A percentile compares a stretch with the other conserved stretches of the same genome.
phyloP scores from a whole-genome alignment of 2,329 filamentous ascomycete species.

The Fusarium transvaalense region DNA sequence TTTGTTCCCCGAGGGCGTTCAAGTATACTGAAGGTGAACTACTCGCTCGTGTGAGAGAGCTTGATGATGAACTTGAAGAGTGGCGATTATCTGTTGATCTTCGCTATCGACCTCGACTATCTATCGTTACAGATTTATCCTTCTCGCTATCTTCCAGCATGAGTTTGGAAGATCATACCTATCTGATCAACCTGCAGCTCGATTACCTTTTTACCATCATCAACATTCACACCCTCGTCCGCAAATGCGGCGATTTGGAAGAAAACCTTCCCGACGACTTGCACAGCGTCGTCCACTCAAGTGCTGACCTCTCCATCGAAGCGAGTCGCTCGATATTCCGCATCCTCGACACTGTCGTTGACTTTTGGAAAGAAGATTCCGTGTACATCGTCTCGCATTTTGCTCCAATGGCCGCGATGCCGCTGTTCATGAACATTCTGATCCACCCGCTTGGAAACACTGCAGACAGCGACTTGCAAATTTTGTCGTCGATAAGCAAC shows the following conservation, averaged over 20 bases:
- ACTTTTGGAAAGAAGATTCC: conserved; percentile 38
- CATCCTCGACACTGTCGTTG: conserved; percentile 31
- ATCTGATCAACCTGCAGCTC: conserved; percentile 33
- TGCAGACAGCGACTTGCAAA: conserved; percentile 32
- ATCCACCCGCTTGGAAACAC: conserved; percentile 36
- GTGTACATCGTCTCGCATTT: conserved; percentile 37
- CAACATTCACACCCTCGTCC: conserved; percentile 36
- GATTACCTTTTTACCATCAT: conserved; percentile 40
- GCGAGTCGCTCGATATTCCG: conserved; percentile 37
- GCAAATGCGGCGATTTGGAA: conserved; percentile 36
- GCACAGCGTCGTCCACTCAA: conserved; percentile 33
- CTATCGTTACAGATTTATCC: conserved; percentile 21
- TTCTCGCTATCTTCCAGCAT: conserved; percentile 11
- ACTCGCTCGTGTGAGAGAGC: conserved; percentile 44
- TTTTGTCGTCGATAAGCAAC: conserved; percentile 35
- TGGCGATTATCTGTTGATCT: conserved; percentile 48
- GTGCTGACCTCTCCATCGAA: conserved; percentile 37
- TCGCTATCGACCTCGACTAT: conserved; percentile 32
- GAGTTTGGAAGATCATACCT: conserved; percentile 22
- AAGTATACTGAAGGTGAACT: conserved; percentile 44
- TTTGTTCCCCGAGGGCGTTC: conserved; percentile 31
- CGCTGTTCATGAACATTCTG: conserved; percentile 37
- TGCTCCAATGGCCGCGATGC: conserved; percentile 38
- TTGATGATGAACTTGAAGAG: conserved; percentile 52
- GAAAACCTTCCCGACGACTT: conserved; percentile 37